A percentile compares a stretch with the other conserved stretches of the same genome.
These are phyloP conservation scores for Amanita jacksonii DNA, from an alignment of 768 basidiomycete genomes.

Conservation along the genomic window DNA sequence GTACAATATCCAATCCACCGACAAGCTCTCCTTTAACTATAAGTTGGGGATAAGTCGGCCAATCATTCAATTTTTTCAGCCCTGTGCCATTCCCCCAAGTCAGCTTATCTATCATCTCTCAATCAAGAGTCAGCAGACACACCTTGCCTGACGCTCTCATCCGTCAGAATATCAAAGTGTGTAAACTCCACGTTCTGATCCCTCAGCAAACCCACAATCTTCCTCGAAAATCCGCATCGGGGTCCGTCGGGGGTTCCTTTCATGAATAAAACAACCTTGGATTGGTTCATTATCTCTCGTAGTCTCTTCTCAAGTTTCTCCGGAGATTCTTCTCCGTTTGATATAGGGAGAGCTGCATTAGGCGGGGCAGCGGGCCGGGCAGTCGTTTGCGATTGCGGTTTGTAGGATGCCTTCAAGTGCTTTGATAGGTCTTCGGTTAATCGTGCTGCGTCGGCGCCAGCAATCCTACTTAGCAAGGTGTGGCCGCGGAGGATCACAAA, in stretches of 20 bases:
- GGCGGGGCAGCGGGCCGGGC: conserved; percentile 27
- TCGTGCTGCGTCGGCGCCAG: conserved; percentile 66
- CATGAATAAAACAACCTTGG: conserved; percentile 81
- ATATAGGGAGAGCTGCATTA: conserved; percentile 9
- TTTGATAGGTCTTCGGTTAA: conserved; percentile 55
- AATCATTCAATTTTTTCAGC: conserved; percentile 71
- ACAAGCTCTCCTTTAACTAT: conserved; percentile 87
- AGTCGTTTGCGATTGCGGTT: conserved; percentile 42
- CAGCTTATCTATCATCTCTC: neutral
- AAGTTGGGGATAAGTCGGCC: conserved; percentile 86
- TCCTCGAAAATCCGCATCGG: conserved; percentile 78
- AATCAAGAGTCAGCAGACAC: conserved; percentile 13
- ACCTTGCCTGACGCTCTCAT: conserved; percentile 80
- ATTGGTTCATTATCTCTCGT: conserved; percentile 64
- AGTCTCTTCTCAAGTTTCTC: conserved; percentile 62
- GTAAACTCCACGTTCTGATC: conserved; percentile 58
- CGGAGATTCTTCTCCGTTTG: conserved; percentile 6
- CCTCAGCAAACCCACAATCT: conserved; percentile 58
- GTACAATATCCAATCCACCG: conserved; percentile 89
- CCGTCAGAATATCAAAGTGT: conserved; percentile 75
- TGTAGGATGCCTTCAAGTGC: conserved; percentile 33
- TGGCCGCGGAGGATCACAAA: conserved; percentile 84
- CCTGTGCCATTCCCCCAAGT: conserved; percentile 29
- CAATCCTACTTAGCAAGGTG: conserved; percentile 66
- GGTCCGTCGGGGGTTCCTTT: conserved; percentile 74